phyloP scores from a whole-genome alignment of 257 asterid species.

The Striga asiatica region DNA sequence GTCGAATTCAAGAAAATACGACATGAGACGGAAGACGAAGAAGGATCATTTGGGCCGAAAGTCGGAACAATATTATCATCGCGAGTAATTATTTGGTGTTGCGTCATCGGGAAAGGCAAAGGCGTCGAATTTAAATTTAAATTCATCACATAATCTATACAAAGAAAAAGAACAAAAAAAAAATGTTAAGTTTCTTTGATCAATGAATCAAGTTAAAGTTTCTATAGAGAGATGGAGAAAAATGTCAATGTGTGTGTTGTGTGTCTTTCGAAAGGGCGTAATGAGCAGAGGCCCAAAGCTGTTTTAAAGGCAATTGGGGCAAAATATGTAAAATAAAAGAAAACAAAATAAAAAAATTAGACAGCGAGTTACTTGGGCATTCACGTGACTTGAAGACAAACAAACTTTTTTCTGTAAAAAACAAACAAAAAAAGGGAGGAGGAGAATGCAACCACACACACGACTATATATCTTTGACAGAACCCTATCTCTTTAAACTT shows the following conservation, averaged over 20 bases:
- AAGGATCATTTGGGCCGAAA: conserved; percentile 7
- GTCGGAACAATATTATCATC: conserved; percentile 17
- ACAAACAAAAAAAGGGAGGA: conserved; percentile 45
- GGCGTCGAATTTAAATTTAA: conserved; percentile 25
- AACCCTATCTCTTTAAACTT: conserved; percentile 60
- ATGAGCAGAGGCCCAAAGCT: conserved; percentile 20
- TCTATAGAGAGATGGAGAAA: too few species aligned
- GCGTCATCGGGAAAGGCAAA: conserved; percentile 32
- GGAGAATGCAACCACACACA: conserved; percentile 82
- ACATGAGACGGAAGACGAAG: conserved; percentile 7
- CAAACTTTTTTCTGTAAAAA: conserved; percentile 31
- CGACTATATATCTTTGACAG: conserved; percentile 50
- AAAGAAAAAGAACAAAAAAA: too few species aligned
- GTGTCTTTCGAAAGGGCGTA: conserved; percentile 15
- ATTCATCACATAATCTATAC: too few species aligned
- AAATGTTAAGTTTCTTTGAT: too few species aligned
- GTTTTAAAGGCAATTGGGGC: conserved; percentile 14
- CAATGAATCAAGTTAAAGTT: too few species aligned
- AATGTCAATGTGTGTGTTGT: neutral
- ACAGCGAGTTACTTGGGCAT: conserved; percentile 8
- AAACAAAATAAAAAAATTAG: conserved; percentile 14
- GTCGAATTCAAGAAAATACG: conserved; percentile 30
- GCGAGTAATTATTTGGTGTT: conserved; percentile 4
- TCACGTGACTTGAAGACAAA: conserved; percentile 58
- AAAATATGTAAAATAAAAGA: too few species aligned